Evolutionary conservation across 768 basidiomycete species (phyloP), one percentile per base, ranked within the genome.

Genomic region (Amanita muscaria): DNA sequence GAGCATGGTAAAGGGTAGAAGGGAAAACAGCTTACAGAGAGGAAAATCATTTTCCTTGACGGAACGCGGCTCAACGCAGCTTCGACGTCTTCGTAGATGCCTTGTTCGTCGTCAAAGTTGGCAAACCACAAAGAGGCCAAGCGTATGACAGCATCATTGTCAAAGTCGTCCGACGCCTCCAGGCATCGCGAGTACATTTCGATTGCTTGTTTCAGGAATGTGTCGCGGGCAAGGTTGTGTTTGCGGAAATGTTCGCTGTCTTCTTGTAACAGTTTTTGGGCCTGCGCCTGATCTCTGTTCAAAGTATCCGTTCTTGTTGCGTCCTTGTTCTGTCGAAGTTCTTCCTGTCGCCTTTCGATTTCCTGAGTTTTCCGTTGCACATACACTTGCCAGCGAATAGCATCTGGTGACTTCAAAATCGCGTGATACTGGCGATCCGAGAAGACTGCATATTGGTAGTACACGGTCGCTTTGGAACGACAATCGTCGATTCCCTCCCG

Each of bases 71-170:
- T 61, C 7, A 91, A 59, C 2, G 79, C 73, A 1, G 46, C 51
- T 33, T 29, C 65, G 53, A 59, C 82, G 50, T 39, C 63, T 50
- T 40, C 57, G 45, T 64, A 65, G 5, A 71, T 51, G 12, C 73
- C 73, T 18, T 77, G 60, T 35, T 63, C 35, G 58, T 80, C 74
- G 32, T 84, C 77, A 51, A 91, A 86, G 55, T 91, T 88, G 1
- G 84, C 77, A 49, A 97, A 80, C 96, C 94, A 98, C 2, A 98
- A 72, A 1, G 93, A 92, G 51, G 80, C 83, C 22, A 99, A 69
- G 9, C 89, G 79, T 42, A 91, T 85, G 3, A 83, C 69, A 1
- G 77, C 80, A 42, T 86, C 79, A 44, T 82, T 80, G 56, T 98
- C 88, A 49, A 78, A 83, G 0, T 63, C 63, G 53, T 90, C 82